Conservation (phyloP, 345 rosid species). For the Lepidium sativum region DNA sequence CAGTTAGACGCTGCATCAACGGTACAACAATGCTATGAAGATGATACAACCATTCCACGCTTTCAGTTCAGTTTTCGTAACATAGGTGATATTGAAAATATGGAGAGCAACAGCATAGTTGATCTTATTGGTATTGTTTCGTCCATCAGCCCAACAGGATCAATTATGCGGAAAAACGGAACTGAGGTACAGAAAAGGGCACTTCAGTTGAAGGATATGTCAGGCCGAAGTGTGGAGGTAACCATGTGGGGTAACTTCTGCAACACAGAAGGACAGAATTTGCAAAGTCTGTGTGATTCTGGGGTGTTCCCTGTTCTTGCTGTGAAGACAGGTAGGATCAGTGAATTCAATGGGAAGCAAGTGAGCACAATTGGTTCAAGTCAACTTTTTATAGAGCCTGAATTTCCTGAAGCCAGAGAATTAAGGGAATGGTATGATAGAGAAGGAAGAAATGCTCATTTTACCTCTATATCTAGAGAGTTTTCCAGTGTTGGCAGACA, state of each 20-base stretch:
- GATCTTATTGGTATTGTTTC: conserved; percentile 74
- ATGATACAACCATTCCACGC: conserved; percentile 60
- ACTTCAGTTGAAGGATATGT: conserved; percentile 75
- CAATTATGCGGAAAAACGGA: conserved; percentile 70
- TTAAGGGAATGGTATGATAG: conserved; percentile 69
- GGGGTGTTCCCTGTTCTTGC: conserved; percentile 74
- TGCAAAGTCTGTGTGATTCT: conserved; percentile 71
- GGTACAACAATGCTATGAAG: conserved; percentile 62
- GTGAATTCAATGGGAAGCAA: conserved; percentile 78
- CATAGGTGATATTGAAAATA: conserved; percentile 58
- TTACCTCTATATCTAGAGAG: conserved; percentile 74
- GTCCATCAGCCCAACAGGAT: conserved; percentile 42
- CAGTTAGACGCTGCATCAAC: conserved; percentile 49
- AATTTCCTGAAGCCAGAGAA: conserved; percentile 55
- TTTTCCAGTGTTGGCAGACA: conserved; percentile 35
- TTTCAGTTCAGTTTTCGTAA: conserved; percentile 65
- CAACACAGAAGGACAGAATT: conserved; percentile 58
- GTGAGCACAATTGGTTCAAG: conserved; percentile 69
- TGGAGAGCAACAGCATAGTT: conserved; percentile 52
- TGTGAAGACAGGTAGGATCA: conserved; percentile 64
- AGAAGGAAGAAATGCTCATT: conserved; percentile 55
- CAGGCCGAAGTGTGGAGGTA: conserved; percentile 75
- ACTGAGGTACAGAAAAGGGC: conserved; percentile 71
- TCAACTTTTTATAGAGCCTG: conserved; percentile 70
- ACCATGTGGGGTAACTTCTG: conserved; percentile 89